Base-by-base conservation (phyloP, 148 eudicot species). In the Arctostaphylos glauca region DNA sequence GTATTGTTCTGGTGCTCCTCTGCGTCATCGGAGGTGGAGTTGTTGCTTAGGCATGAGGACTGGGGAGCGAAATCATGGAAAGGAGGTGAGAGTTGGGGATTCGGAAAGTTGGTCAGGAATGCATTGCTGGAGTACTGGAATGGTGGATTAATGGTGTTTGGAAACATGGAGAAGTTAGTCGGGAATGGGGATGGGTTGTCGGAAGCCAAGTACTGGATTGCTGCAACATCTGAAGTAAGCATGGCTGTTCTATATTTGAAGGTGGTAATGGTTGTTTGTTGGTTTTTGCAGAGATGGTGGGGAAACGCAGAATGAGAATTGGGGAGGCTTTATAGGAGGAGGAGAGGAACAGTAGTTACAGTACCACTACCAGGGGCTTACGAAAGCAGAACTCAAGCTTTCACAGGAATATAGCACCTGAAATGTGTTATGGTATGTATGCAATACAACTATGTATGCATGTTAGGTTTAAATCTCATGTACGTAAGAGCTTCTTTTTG, bases 1-100 rank as follows among this genome's bases (percentile, higher is more conserved):
- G 86, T 86, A 1, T 31, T 74, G 4, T 81, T 85, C 14, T 84
- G 84, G 74, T 90, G 89, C 7, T 89, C 91, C 13, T 89, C 93
- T 18, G 88, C 87, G 48, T 91, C 94, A 15, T 94, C 95, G 0
- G 95, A 92, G 64, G 93, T 89, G 55, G 93, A 91, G 84, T 88
- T 85, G 64, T 81, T 91, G 85, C 91, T 88, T n/a, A 87, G 31
- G 75, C 89, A 85, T 2, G 88, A 77, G n/a, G 86, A 76, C 58
- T 80, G 89, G 14, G 84, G 82, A 56, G 59, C 74, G 68, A 83
- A 78, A 12, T 88, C 92, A 0, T 70, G 84, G 54, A 74, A 71
- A 38, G 74, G 85, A n/a, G 78, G 38, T 15, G 84, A 77, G 25
- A 67, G 55, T 49, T 88, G 88, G 62, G 72, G 58, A 54, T 71